Conservation (phyloP, 495 filamentous ascomycete genomes). For the Filosporella fistucella region DNA sequence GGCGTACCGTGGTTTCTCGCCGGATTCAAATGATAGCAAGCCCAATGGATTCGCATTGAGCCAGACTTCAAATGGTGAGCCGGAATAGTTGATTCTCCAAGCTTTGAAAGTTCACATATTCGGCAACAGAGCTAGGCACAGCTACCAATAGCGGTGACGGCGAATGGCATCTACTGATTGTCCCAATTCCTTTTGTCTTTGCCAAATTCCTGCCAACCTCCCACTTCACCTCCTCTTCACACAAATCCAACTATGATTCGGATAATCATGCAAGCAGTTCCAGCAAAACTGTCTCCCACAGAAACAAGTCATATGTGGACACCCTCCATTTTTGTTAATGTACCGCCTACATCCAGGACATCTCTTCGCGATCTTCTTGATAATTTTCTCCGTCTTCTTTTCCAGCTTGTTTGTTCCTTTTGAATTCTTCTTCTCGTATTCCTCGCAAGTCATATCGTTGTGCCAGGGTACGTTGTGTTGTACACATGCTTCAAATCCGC, state of each 20-base stretch:
- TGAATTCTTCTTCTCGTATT: conserved; percentile 6
- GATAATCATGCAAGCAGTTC: conserved; percentile 13
- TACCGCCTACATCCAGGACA: conserved; percentile 12
- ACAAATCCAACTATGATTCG: conserved; percentile 12
- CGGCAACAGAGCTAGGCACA: too few species aligned
- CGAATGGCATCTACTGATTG: too few species aligned
- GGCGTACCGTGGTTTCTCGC: too few species aligned
- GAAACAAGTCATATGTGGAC: conserved; percentile 17
- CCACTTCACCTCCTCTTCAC: not conserved
- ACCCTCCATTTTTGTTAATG: conserved; percentile 21
- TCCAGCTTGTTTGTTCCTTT: not conserved
- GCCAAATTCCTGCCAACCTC: not conserved
- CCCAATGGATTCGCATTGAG: too few species aligned
- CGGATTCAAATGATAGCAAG: too few species aligned
- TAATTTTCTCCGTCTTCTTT: conserved; percentile 14
- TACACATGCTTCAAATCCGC: conserved; percentile 7
- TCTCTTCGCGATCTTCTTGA: conserved; percentile 14
- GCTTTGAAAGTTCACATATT: too few species aligned
- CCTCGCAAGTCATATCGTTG: conserved; percentile 12
- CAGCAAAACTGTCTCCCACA: conserved; percentile 15
- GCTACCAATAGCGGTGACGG: too few species aligned
- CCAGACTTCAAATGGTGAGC: too few species aligned
- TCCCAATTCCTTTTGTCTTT: too few species aligned
- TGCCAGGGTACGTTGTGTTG: conserved; percentile 17
- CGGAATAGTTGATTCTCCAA: too few species aligned